Base-by-base conservation (phyloP, 495 filamentous ascomycete genomes). In the Daldinia grandis region DNA sequence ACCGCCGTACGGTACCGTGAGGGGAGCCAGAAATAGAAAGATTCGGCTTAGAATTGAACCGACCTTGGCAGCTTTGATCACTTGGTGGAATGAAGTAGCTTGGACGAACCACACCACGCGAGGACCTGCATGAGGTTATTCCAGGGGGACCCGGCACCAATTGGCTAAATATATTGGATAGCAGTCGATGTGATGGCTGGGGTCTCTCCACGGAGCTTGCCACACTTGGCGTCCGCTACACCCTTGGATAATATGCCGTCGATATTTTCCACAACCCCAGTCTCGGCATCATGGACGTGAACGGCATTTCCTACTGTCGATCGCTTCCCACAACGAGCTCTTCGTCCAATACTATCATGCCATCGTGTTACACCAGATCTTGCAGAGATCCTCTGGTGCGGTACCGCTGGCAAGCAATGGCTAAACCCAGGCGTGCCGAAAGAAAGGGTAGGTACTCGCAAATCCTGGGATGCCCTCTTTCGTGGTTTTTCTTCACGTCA, bases 91-190 rank as follows among this genome's bases (percentile, higher is more conserved):
- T 60, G 59, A 68, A 35, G 49, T 37, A 47, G 40, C 19, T 47
- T 30, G 69, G 53, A 68, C 64, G 64, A 72, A 72, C 64, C 69
- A 72, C 50, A 68, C 70, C 65, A 73, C 70, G 49, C 57, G 65
- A 73, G 70, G 70, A 69, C 70, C 70, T 73, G 65, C 70, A 66
- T 68, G 57, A 65, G 62, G 62, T 35, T 58, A 57, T 37, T 53
- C 56, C 33, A 67, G 58, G 57, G 56, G 27, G 42, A 25, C 21
- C 65, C 30, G 42, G 47, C 50, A 58, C 35, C 64, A 73, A 77
- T 69, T 77, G 75, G 75, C 69, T 77, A 74, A 73, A 73, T 66
- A 58, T 65, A 72, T 68, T 67, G 56, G 47, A 67, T 61, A 63
- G 56, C 35, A 30, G n/a, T 17, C 14, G 56, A 24, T 60, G 55